Percentiles rank a stretch among this genome's conserved stretches.
Evolutionary conservation across 1,139 yeast genomes (phyloP).

Genomic region (Scheffersomyces segobiensis): DNA sequence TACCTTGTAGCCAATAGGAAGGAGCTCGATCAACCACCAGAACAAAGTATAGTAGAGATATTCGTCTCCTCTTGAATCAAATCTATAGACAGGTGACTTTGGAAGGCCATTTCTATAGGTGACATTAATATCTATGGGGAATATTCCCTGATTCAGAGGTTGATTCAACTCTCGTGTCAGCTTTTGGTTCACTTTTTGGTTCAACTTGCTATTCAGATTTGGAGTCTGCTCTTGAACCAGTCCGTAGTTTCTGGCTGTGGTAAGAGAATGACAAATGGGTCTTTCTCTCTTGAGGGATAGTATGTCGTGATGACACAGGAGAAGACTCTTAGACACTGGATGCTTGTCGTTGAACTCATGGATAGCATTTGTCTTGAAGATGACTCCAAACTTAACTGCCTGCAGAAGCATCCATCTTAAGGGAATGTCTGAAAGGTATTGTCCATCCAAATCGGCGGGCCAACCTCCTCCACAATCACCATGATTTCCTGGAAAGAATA

Average conservation of each 20-base stretch:
- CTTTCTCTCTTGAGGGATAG: constrained; percentile 19
- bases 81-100: constrained; percentile 15
- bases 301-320: constrained; percentile 51
- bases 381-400: constrained; percentile 50
- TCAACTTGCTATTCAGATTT: background rate
- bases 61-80: constrained; percentile 38
- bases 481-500: constrained; percentile 70
- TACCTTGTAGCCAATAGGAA: constrained; percentile 54
- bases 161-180: constrained; percentile 3
- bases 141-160: background rate
- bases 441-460: constrained; percentile 36
- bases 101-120: constrained; percentile 6
- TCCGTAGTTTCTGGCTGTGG: constrained; percentile 9
- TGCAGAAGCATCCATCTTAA: constrained; percentile 61
- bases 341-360: constrained; percentile 37
- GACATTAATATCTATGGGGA: background rate
- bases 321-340: constrained; percentile 37
- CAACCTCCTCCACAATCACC: constrained; percentile 70
- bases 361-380: constrained; percentile 40
- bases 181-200: constrained; percentile 1
- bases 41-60: constrained; percentile 20
- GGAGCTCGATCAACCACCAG: constrained; percentile 65
- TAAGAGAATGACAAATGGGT: background rate
- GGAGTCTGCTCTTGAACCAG: constrained; percentile 8
- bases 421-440: constrained; percentile 38